Evolutionary conservation across 1,284 basidiomycete species (phyloP).

Genomic region (Neonothopanus nambi): DNA sequence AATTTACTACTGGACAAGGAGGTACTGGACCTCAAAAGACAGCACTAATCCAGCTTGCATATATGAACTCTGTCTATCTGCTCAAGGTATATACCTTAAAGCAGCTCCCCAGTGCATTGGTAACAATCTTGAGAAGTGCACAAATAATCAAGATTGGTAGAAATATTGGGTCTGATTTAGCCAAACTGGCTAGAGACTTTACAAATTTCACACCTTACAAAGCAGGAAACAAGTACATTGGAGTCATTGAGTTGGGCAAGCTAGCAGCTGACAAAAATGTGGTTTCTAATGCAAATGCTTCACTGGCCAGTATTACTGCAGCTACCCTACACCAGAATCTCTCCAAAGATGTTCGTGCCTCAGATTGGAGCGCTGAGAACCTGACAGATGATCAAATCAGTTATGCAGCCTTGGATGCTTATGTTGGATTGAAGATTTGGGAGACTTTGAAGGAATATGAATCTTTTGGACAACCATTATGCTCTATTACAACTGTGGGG

Average conservation of each 20-base stretch:
- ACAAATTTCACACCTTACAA: slow-evolving; percentile 16
- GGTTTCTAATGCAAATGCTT: slow-evolving; percentile 16
- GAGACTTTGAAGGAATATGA: slow-evolving; percentile 9
- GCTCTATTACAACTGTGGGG: not conserved
- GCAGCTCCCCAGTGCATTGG: slow-evolving; percentile 4
- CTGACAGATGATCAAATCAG: slow-evolving; percentile 10
- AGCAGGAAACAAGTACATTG: slow-evolving; percentile 2
- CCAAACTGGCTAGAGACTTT: slow-evolving; percentile 20
- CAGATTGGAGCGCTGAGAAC: slow-evolving; percentile 11
- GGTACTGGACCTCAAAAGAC: slow-evolving; percentile 17
- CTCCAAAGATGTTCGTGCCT: slow-evolving; percentile 10
- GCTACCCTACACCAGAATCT: slow-evolving; percentile 10
- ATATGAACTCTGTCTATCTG: slow-evolving; percentile 1
- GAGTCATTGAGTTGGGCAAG: slow-evolving; percentile 16
- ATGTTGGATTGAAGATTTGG: slow-evolving; percentile 16
- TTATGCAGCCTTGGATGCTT: slow-evolving; percentile 20
- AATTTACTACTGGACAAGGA: slow-evolving; percentile 15
- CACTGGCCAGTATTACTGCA: slow-evolving; percentile 14
- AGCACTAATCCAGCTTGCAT: slow-evolving; percentile 16
- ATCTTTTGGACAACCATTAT: not conserved
- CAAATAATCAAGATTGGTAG: slow-evolving; percentile 18
- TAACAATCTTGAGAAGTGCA: slow-evolving; percentile 13
- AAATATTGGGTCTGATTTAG: slow-evolving; percentile 15
- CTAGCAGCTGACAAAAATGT: slow-evolving; percentile 17
- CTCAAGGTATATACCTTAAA: slow-evolving; percentile 6